A percentile compares a stretch with the other conserved stretches of the same genome.
These are phyloP conservation scores for Huiozyma sinensis DNA, from an alignment of 805 yeast species.

Conservation along the genomic window DNA sequence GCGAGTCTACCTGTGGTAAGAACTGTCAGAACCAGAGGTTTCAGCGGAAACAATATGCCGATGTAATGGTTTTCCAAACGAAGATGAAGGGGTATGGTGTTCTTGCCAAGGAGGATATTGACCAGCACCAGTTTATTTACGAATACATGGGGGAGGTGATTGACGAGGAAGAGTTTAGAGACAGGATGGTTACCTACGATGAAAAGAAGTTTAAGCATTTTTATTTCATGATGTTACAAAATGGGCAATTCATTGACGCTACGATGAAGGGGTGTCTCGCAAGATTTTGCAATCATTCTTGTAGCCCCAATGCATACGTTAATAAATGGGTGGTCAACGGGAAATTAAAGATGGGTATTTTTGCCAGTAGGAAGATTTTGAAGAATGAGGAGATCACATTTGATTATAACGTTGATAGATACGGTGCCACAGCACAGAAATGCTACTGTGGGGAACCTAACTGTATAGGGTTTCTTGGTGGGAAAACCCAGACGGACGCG, in stretches of 20 bases:
- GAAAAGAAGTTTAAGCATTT: constrained; percentile 62
- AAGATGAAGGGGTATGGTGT: constrained; percentile 85
- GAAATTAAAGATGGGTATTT: constrained; percentile 87
- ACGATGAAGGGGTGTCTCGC: constrained; percentile 82
- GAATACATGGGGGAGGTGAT: constrained; percentile 94
- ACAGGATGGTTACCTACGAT: constrained; percentile 67
- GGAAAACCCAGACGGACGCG: constrained; percentile 92
- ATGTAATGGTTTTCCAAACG: constrained; percentile 73
- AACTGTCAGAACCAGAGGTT: constrained; percentile 82
- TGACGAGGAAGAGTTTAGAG: constrained; percentile 64
- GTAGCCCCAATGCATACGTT: constrained; percentile 88
- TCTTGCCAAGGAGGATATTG: constrained; percentile 51
- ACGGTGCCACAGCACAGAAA: constrained; percentile 89
- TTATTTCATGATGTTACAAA: constrained; percentile 92
- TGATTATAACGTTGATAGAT: constrained; percentile 84
- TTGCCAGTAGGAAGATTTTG: constrained; percentile 62
- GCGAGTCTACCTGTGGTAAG: constrained; percentile 53
- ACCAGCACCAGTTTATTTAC: constrained; percentile 62
- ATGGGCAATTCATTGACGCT: constrained; percentile 90
- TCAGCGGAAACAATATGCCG: constrained; percentile 63
- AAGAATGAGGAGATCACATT: constrained; percentile 82
- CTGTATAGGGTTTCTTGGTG: constrained; percentile 91
- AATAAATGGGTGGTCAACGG: constrained; percentile 97
- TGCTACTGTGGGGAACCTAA: constrained; percentile 91
- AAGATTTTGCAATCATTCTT: constrained; percentile 88